These are phyloP conservation scores for Venturia effusa DNA, from an alignment of 2,329 filamentous ascomycete genomes.

Conservation along the genomic window DNA sequence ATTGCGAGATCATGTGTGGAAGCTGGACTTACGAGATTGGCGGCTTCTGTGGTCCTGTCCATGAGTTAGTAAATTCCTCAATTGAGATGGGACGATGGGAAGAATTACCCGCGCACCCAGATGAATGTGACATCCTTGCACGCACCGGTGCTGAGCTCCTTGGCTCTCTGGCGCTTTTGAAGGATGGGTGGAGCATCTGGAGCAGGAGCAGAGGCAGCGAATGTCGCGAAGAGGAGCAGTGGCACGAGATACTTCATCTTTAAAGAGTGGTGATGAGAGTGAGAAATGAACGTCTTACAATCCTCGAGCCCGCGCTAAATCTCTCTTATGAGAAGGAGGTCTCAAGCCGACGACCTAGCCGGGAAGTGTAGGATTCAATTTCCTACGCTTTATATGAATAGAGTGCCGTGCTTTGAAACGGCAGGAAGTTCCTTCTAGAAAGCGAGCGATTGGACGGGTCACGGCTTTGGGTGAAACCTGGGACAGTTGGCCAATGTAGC, in stretches of 20 bases:
- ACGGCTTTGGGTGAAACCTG: neutral
- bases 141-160: constrained; percentile 25
- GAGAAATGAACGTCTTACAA: neutral
- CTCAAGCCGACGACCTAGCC: neutral
- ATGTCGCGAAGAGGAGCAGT: neutral
- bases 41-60: constrained; percentile 28
- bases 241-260: neutral
- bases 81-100: no score
- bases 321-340: neutral
- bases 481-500: neutral
- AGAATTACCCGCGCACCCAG: constrained; percentile 32
- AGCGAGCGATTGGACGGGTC: neutral
- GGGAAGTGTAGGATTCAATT: neutral
- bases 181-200: neutral
- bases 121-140: constrained; percentile 30
- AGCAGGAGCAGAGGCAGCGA: constrained; percentile 1
- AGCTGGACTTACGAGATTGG: constrained; percentile 27
- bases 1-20: neutral
- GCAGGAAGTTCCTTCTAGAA: neutral
- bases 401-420: neutral
- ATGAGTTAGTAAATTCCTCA: no score
- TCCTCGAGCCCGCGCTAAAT: neutral
- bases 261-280: neutral
- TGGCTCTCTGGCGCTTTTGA: constrained; percentile 14
- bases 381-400: neutral